phyloP scores from a whole-genome alignment of 352 stramenopile genomes.

The Globisporangium iwayamae region DNA sequence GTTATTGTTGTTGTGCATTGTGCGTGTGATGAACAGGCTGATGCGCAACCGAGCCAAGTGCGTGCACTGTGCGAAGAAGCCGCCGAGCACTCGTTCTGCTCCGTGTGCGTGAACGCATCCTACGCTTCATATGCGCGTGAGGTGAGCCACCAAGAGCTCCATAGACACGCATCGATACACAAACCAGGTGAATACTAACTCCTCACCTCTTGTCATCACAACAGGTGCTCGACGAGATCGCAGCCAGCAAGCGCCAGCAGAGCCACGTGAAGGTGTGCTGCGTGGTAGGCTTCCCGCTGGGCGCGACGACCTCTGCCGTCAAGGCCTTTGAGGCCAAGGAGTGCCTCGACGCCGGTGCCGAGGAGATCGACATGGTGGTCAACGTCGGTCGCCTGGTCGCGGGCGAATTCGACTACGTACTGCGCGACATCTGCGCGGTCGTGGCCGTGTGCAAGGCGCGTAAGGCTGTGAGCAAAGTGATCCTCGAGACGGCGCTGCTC shows the following conservation, averaged over 20 bases:
- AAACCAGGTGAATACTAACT: background rate
- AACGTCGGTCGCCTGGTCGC: constrained; percentile 63
- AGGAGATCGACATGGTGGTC: constrained; percentile 90
- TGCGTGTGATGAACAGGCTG: constrained; percentile 29
- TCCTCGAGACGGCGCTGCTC: constrained; percentile 80
- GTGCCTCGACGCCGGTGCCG: constrained; percentile 62
- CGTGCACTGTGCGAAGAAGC: constrained; percentile 67
- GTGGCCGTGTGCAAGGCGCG: constrained; percentile 64
- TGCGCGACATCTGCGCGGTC: constrained; percentile 71
- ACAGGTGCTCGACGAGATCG: constrained; percentile 42
- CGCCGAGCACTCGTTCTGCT: constrained; percentile 59
- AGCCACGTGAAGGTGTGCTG: constrained; percentile 77
- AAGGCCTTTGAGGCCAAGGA: constrained; percentile 75
- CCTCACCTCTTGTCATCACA: background rate
- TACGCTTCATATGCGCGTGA: constrained; percentile 63
- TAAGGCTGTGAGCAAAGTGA: constrained; percentile 70
- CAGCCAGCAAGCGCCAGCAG: constrained; percentile 22
- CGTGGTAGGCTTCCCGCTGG: constrained; percentile 78
- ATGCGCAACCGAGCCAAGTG: constrained; percentile 64
- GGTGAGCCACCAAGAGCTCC: background rate
- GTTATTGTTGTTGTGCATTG: constrained; percentile 2
- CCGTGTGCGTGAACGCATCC: constrained; percentile 80
- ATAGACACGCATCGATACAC: background rate
- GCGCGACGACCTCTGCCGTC: constrained; percentile 44
- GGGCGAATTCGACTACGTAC: constrained; percentile 68